Evolutionary conservation across 192 early-diverging fungal species (phyloP).

Genomic region (Podila horticola): DNA sequence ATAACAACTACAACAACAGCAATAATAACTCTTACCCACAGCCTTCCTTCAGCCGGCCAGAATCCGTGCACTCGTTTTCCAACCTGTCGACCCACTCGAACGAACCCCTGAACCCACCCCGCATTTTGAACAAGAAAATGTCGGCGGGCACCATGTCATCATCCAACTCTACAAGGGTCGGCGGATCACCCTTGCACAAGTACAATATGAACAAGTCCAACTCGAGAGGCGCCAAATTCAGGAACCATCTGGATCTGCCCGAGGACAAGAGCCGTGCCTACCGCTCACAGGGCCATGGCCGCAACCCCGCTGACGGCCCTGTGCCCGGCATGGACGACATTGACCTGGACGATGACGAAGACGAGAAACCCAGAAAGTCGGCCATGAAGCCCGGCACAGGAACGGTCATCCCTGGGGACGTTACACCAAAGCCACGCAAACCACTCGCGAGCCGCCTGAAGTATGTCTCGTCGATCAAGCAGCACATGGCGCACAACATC

Average conservation of each 20-base stretch:
- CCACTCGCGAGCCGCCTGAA: background rate
- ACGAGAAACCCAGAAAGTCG: background rate
- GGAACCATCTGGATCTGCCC: conserved; percentile 11
- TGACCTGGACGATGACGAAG: background rate
- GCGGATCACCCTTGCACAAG: conserved; percentile 3
- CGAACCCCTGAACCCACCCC: conserved; percentile 8
- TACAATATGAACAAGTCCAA: background rate
- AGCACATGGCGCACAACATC: background rate
- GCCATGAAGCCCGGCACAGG: background rate
- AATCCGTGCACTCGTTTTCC: conserved; percentile 2
- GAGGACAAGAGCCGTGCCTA: background rate
- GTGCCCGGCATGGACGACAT: background rate
- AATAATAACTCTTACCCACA: background rate
- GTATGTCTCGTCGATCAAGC: background rate
- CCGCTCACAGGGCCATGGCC: background rate
- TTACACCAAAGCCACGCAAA: background rate
- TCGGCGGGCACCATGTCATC: background rate
- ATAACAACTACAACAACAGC: background rate
- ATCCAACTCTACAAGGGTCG: background rate
- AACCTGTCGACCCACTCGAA: conserved; percentile 16
- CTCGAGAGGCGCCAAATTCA: background rate
- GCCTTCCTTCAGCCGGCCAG: conserved; percentile 4
- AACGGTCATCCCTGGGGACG: background rate
- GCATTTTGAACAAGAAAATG: background rate
- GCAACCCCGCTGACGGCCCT: background rate